Percentiles rank a stretch among this genome's conserved stretches.
Conservation (phyloP, 768 basidiomycete species). For the Cystoderma amianthinum region DNA sequence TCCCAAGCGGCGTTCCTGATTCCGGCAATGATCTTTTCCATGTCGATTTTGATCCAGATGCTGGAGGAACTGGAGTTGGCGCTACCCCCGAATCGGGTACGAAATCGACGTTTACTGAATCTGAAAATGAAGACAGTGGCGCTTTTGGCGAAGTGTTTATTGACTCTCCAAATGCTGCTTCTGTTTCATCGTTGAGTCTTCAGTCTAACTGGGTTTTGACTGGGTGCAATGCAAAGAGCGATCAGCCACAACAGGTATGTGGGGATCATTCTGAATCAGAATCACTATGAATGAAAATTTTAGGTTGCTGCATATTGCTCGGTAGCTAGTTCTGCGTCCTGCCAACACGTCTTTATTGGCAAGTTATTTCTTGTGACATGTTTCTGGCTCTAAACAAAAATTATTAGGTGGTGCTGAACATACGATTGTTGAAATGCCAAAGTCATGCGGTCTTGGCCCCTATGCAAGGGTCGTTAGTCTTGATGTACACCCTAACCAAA, state of each 20-base stretch:
- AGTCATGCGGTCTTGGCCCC: constrained; percentile 15
- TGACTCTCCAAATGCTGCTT: constrained; percentile 14
- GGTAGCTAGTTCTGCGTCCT: constrained; percentile 8
- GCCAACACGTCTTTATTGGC: constrained; percentile 15
- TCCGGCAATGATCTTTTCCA: constrained; percentile 8
- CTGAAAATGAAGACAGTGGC: too few relatives aligned
- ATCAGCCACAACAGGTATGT: constrained; percentile 13
- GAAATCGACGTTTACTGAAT: too few relatives aligned
- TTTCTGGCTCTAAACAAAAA: too few relatives aligned
- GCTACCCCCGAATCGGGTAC: too few relatives aligned
- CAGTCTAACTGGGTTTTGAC: constrained; percentile 12
- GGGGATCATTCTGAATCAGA: too few relatives aligned
- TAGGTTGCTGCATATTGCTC: constrained; percentile 17
- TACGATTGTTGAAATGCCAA: constrained; percentile 14
- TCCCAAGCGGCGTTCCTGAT: constrained; percentile 9
- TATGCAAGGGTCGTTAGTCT: constrained; percentile 15
- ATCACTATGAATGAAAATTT: too few relatives aligned
- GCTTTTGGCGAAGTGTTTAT: constrained; percentile 17
- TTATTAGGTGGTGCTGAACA: too few relatives aligned
- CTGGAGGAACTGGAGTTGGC: neutral
- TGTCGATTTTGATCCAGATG: constrained; percentile 7
- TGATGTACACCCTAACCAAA: constrained; percentile 11
- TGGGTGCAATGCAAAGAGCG: constrained; percentile 9
- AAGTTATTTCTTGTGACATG: too few relatives aligned
- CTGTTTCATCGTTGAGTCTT: constrained; percentile 9